Conservation (phyloP, 805 yeast species). For the Yarrowia divulgata region DNA sequence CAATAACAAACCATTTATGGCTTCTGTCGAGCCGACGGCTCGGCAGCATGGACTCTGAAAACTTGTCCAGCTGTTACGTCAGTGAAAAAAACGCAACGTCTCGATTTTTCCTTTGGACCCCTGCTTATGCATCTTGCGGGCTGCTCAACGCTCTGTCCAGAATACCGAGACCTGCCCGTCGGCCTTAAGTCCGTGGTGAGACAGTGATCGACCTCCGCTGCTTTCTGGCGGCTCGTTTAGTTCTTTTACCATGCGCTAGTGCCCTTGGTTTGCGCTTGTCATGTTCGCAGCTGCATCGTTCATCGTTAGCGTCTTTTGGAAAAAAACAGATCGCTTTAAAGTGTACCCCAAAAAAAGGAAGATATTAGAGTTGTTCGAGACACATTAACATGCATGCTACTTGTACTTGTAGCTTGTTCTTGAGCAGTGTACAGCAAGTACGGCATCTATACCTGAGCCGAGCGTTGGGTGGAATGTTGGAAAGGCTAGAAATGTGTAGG, state of each 20-base stretch:
- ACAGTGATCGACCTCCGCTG: not conserved
- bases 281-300: not conserved
- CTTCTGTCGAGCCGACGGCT: too few species aligned
- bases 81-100: too few species aligned
- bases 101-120: too few species aligned
- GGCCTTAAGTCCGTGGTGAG: too few species aligned
- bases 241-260: not conserved
- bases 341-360: not conserved
- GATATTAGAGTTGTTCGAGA: not conserved
- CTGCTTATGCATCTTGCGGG: too few species aligned
- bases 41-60: too few species aligned
- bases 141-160: too few species aligned
- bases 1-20: too few species aligned
- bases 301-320: not conserved
- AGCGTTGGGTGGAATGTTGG: not conserved
- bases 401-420: not conserved
- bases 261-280: not conserved
- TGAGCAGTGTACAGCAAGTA: not conserved
- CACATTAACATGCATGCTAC: not conserved
- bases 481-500: not conserved
- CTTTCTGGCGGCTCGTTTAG: not conserved
- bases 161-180: not conserved
- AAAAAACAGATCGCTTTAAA: not conserved
- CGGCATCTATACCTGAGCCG: constrained; percentile 10
- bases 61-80: too few species aligned